These are phyloP conservation scores for Cladosporium sp. DNA, from an alignment of 2,329 filamentous ascomycete genomes.

Conservation along the genomic window DNA sequence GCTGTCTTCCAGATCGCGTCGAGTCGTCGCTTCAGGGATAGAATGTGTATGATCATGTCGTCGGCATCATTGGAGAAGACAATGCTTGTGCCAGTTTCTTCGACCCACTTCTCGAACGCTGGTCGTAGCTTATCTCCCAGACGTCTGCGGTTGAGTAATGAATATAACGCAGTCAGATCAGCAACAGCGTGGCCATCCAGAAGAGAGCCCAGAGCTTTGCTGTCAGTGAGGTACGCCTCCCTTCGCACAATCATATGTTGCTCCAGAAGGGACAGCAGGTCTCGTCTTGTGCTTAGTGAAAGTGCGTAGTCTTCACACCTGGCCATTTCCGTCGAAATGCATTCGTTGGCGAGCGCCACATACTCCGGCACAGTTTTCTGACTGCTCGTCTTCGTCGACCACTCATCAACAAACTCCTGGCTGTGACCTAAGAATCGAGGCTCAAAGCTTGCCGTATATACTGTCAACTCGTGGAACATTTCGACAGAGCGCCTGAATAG, in stretches of 20 bases:
- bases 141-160: conserved; percentile 66
- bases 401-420: conserved; percentile 62
- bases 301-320: conserved; percentile 79
- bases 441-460: conserved; percentile 79
- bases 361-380: conserved; percentile 67
- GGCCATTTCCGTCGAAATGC: conserved; percentile 68
- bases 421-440: conserved; percentile 67
- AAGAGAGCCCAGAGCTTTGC: conserved; percentile 63
- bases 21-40: conserved; percentile 74
- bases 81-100: conserved; percentile 68
- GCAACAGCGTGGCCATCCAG: conserved; percentile 65
- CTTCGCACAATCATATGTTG: conserved; percentile 66
- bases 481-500: conserved; percentile 69
- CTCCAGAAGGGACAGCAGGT: conserved; percentile 70
- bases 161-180: conserved; percentile 72
- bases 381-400: conserved; percentile 63
- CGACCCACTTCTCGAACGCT: conserved; percentile 77
- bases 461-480: conserved; percentile 79
- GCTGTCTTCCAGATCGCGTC: conserved; percentile 73
- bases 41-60: conserved; percentile 79
- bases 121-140: conserved; percentile 66
- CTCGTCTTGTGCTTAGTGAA: conserved; percentile 75
- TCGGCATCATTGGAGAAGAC: conserved; percentile 72
- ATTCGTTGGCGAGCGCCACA: conserved; percentile 62
- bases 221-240: conserved; percentile 42